Evolutionary conservation across 306 rosid species (phyloP), one percentile per base, ranked within the genome.

Genomic region (Sophora flavescens): DNA sequence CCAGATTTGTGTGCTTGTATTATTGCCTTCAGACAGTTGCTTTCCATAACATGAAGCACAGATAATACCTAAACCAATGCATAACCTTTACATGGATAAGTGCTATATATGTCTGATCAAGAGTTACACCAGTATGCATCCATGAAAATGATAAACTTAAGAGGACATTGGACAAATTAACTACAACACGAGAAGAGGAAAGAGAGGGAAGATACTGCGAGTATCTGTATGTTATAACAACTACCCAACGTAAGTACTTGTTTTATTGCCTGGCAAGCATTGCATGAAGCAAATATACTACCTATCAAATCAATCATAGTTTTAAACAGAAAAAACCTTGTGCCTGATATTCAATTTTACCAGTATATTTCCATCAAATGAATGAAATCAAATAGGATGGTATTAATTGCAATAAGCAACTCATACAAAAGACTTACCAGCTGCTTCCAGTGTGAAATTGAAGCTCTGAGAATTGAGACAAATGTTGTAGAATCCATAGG

Each of bases 391-490:
- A 42, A 60, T 51, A 38, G 63, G 74, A 51, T 6, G 14, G 63
- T 69, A 33, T 38, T 48, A 42, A 36, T 39, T 15, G 45, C 53
- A 54, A 51, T n/a, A 36, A 36, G 38, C 42, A 72, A 47, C 32
- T 65, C 8, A 38, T 5, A 73, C 62, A 48, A 74, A 41, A 45
- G 61, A 54, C 33, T 84, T 84, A 92, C 97, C 96, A 84, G 88
- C 61, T 70, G 80, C 78, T 80, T 90, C 97, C 97, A 92, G 35
- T 81, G 87, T 10, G 87, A 78, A 56, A 90, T 73, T 73, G 97
- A 92, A 72, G 91, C 87, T 77, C 82, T 85, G 8, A 92, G 90
- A 75, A 81, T 50, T 0, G 86, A 30, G 51, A 72, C 72, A 74
- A 90, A 90, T 64, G 72, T 70, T 32, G 76, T 15, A 53, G 87